Percentiles rank a stretch among this genome's conserved stretches.
These are phyloP conservation scores for Cyclanthera cordifolia DNA, from an alignment of 306 rosid genomes.

Conservation along the genomic window DNA sequence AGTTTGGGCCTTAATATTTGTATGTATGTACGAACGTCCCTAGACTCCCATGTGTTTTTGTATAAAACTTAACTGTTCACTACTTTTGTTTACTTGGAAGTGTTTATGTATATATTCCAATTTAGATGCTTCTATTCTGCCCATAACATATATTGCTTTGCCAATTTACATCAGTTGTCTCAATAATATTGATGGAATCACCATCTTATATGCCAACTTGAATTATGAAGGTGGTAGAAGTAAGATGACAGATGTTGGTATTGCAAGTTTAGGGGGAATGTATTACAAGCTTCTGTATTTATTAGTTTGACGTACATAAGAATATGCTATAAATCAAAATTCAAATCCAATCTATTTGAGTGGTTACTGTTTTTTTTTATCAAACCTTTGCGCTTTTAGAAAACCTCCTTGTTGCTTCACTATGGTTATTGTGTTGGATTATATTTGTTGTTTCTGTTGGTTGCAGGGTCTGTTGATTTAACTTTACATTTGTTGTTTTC, in stretches of 20 bases:
- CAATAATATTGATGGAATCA: background rate
- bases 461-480: no score
- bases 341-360: background rate
- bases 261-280: no score
- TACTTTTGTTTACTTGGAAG: background rate
- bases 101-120: background rate
- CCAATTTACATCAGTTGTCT: background rate
- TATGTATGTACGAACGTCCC: background rate
- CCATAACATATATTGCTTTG: background rate
- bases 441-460: no score
- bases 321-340: no score
- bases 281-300: no score
- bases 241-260: no score
- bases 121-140: background rate
- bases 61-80: background rate
- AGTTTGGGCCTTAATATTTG: constrained; percentile 4
- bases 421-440: no score
- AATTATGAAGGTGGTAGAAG: background rate
- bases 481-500: no score
- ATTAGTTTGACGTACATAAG: no score
- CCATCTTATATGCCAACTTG: background rate
- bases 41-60: constrained; percentile 1
- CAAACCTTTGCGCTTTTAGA: no score
- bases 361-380: background rate
- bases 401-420: no score